Evolutionary conservation across 352 stramenopile genomes (phyloP).

Genomic region (Phytophthora rubi): DNA sequence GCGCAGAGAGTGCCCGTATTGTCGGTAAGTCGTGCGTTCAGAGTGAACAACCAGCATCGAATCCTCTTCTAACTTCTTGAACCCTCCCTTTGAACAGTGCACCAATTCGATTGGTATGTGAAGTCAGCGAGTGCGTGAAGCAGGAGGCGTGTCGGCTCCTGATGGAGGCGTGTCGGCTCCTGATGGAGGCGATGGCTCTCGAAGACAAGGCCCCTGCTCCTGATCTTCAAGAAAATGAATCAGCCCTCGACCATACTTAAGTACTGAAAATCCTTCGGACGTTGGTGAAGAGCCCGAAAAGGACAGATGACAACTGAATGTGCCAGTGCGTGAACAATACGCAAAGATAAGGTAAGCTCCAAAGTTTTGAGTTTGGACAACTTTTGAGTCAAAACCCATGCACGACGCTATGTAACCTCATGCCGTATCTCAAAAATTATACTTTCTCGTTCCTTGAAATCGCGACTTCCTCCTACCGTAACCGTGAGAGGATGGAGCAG

Average conservation of each 20-base stretch:
- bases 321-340: too few species aligned
- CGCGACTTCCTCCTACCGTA: too few species aligned
- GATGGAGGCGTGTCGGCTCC: slow-evolving; percentile 11
- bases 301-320: background rate
- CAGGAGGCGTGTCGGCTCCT: slow-evolving; percentile 23
- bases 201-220: slow-evolving; percentile 10
- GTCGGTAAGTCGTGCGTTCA: slow-evolving; percentile 8
- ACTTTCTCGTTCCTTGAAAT: background rate
- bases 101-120: slow-evolving; percentile 15
- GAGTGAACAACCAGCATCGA: background rate
- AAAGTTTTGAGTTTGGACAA: background rate
- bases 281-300: background rate
- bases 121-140: slow-evolving; percentile 25
- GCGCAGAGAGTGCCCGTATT: slow-evolving; percentile 38
- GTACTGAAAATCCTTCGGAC: background rate
- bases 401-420: background rate
- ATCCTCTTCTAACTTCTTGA: slow-evolving; percentile 3
- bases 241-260: background rate
- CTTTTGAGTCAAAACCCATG: too few species aligned
- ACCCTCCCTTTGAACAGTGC: slow-evolving; percentile 6
- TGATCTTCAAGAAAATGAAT: background rate
- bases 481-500: slow-evolving; percentile 36
- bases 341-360: too few species aligned
- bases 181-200: slow-evolving; percentile 12
- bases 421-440: background rate